Evolutionary conservation across 2,329 filamentous ascomycete species (phyloP), one percentile per base, ranked within the genome.

Genomic region (Orbilia blumenaviensis): DNA sequence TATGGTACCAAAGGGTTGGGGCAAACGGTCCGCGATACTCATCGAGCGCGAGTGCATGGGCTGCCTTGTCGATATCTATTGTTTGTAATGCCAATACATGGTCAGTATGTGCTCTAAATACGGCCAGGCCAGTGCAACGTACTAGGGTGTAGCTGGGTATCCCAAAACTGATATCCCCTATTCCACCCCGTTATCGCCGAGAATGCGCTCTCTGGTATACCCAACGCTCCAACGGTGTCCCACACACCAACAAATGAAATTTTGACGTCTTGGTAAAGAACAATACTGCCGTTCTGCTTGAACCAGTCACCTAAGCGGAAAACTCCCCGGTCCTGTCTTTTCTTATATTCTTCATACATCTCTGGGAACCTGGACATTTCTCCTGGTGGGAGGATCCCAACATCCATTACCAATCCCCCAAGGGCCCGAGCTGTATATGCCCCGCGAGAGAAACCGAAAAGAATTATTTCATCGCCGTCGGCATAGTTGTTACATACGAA

Each of bases 31-130:
- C 81, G 5, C 87, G 85, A 16, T 84, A 85, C 81, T 89, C 88
- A 67, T 89, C 87, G 1, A 89, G 81, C 0, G 87, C 87, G 8
- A 89, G 83, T 0, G 87, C 87, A 27, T 89, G 88, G 78, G 89
- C 89, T 0, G 86, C 87, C 79, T 89, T 84, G 78, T 87, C 84
- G 38, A 89, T 85, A 6, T 84, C 84, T 71, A 85, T 54, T 32
- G 16, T 25, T 12, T 2, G 18, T 2, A 21, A 46, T 29, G n/a
- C 83, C 25, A n/a, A 32, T 12, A 6, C 14, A 2, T 36, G 2
- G 27, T 42, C 23, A 58, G 48, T 0, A 25, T 54, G 34, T n/a
- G n/a, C n/a, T 7, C 27, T 8, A 42, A 16, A 32, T 34, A 1
- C 4, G 0, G 9, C 14, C 7, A n/a, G 14, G 21, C 2, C 9